Evolutionary conservation across 495 filamentous ascomycete species (phyloP).

Genomic region (Hyphodiscus hymeniophilus): DNA sequence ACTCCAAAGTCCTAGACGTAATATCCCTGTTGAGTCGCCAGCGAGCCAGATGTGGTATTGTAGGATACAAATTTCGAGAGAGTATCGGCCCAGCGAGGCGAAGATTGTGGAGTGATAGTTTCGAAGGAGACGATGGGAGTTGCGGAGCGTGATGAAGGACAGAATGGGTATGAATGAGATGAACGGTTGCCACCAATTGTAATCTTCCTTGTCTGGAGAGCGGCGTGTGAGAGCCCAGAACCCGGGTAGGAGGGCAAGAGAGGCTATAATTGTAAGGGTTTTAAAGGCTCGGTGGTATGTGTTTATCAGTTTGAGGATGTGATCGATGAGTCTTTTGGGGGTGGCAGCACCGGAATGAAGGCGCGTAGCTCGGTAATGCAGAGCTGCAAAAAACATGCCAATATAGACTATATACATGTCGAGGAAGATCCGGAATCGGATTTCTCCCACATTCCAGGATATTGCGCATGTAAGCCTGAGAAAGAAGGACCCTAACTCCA

Average conservation of each 20-base stretch:
- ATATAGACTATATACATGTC: conserved; percentile 44
- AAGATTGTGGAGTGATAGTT: conserved; percentile 37
- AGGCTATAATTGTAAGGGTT: conserved; percentile 16
- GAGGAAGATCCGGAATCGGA: conserved; percentile 36
- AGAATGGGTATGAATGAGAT: conserved; percentile 47
- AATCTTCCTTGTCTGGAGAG: conserved; percentile 31
- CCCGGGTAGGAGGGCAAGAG: conserved; percentile 17
- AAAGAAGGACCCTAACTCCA: conserved; percentile 33
- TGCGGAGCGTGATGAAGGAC: conserved; percentile 42
- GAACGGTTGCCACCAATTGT: conserved; percentile 44
- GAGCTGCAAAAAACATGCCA: conserved; percentile 42
- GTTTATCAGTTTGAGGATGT: conserved; percentile 7
- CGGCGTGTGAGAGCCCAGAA: conserved; percentile 28
- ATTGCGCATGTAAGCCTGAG: conserved; percentile 31
- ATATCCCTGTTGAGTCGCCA: conserved; percentile 44
- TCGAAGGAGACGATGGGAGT: conserved; percentile 31
- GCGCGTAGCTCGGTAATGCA: conserved; percentile 20
- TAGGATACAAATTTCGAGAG: conserved; percentile 51
- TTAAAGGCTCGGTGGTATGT: conserved; percentile 11
- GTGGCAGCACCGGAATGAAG: conserved; percentile 19
- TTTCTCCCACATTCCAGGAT: conserved; percentile 35
- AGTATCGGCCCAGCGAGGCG: conserved; percentile 45
- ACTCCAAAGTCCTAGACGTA: conserved; percentile 39
- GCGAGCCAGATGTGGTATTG: conserved; percentile 58
- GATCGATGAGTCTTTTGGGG: conserved; percentile 1